Evolutionary conservation across 495 filamentous ascomycete genomes (phyloP), one percentile per base, ranked within the genome.

Genomic region (Niebla homalea): DNA sequence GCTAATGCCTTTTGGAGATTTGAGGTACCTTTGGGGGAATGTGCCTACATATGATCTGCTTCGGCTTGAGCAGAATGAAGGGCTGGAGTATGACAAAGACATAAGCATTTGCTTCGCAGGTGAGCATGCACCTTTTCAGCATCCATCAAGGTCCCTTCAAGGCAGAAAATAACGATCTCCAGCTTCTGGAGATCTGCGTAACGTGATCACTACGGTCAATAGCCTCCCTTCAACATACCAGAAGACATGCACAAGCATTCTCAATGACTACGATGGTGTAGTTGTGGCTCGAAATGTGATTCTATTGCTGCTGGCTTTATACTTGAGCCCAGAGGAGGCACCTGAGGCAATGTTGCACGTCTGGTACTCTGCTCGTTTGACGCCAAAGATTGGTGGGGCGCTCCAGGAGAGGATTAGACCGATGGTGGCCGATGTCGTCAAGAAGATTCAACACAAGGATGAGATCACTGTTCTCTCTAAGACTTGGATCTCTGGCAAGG

Each of bases 121-220:
- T 72, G 51, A 23, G 58, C 22, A 21, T 18, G 29, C 19, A 11
- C 18, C 23, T 19, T 45, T 5, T 18, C 20, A 32, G 22, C 15
- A 18, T 44, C 50, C 5, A 1, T 52, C 25, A 36, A 41, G 39
- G 29, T 43, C 11, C 41, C 18, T 25, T 35, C 25, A 12, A 57
- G 7, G 23, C 49, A 23, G 55, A 45, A 12, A 20, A 20, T 22
- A 11, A 32, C 26, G 12, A 11, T 32, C 7, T 1, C 11, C 39
- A 69, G 73, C 69, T 1, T 73, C 70, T 2, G 71, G 71, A 38
- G 70, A 77, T 48, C 43, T 70, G 12, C 58, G 71, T 16, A 70
- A 74, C 54, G 48, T 70, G 10, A 49, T 73, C 41, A 63, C 63
- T 51, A 68, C 72, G 0, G 47, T 76, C 20, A 44, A 49, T 11